Conservation (phyloP, 2,329 filamentous ascomycete genomes). For the Fonsecaea multimorphosa region DNA sequence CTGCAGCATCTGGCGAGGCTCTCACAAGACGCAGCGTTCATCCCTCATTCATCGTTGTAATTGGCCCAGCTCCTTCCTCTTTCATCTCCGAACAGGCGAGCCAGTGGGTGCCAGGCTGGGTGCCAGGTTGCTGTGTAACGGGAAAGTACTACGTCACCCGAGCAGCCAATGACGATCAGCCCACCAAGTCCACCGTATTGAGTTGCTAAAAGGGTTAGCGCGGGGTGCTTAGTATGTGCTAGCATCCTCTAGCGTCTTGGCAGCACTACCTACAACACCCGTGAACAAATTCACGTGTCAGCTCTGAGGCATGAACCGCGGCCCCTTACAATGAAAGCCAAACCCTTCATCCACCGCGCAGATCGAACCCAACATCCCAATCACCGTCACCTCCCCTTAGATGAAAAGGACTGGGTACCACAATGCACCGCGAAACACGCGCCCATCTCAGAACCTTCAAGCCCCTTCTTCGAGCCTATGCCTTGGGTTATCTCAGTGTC, state of each 20-base stretch:
- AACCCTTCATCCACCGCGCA: not conserved
- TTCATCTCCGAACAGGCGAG: conserved; percentile 17
- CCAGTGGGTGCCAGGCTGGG: too few relatives aligned
- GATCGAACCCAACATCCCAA: not conserved
- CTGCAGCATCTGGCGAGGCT: too few relatives aligned
- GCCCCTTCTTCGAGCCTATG: conserved; percentile 54
- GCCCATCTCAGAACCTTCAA: conserved; percentile 28
- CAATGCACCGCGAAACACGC: conserved; percentile 10
- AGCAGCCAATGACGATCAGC: not conserved
- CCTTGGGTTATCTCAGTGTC: conserved; percentile 55
- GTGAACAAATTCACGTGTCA: not conserved
- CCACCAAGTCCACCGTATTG: not conserved
- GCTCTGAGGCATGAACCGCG: not conserved
- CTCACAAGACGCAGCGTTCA: not conserved
- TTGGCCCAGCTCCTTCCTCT: not conserved
- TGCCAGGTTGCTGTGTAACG: not conserved
- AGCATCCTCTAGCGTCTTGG: not conserved
- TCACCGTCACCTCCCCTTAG: too few relatives aligned
- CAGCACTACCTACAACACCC: too few relatives aligned
- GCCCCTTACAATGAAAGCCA: not conserved
- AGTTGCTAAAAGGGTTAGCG: not conserved
- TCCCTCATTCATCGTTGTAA: too few relatives aligned
- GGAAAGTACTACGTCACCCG: not conserved
- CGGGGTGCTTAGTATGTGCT: not conserved
- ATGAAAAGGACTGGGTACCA: not conserved